Evolutionary conservation across 306 rosid species (phyloP).

Genomic region (Pyrus communis): DNA sequence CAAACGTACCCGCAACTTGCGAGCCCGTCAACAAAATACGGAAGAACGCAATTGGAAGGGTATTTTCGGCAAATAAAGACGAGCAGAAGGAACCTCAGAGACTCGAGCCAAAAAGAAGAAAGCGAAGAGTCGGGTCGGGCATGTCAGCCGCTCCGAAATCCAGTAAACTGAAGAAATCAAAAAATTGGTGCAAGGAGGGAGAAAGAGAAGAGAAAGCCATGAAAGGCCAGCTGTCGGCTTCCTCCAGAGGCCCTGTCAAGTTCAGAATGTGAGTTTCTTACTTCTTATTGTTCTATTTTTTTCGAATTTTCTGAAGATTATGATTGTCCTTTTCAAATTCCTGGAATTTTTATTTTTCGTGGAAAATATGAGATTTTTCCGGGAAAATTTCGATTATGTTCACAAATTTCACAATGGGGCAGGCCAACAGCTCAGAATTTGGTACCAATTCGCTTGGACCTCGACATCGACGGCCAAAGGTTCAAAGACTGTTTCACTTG

Average conservation of each 20-base stretch:
- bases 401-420: neutral
- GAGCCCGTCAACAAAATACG: neutral
- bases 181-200: neutral
- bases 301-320: neutral
- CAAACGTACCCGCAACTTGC: neutral
- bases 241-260: slow-evolving; percentile 47
- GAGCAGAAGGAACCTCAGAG: neutral
- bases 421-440: slow-evolving; percentile 72
- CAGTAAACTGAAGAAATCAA: neutral
- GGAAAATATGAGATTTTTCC: no score
- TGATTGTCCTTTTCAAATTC: neutral
- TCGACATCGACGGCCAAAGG: slow-evolving; percentile 65
- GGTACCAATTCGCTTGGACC: slow-evolving; percentile 68
- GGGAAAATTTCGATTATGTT: neutral
- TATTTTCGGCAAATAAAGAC: neutral
- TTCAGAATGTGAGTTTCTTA: slow-evolving; percentile 57
- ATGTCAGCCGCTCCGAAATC: neutral
- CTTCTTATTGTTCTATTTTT: neutral
- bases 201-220: slow-evolving; percentile 15
- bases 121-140: neutral
- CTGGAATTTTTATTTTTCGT: no score
- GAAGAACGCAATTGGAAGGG: neutral
- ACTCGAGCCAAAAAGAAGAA: neutral
- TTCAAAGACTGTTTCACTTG: slow-evolving; percentile 86
- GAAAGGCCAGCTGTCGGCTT: slow-evolving; percentile 53